Conservation (phyloP, 1,284 basidiomycete genomes). For the Ceratobasidium sp. region DNA sequence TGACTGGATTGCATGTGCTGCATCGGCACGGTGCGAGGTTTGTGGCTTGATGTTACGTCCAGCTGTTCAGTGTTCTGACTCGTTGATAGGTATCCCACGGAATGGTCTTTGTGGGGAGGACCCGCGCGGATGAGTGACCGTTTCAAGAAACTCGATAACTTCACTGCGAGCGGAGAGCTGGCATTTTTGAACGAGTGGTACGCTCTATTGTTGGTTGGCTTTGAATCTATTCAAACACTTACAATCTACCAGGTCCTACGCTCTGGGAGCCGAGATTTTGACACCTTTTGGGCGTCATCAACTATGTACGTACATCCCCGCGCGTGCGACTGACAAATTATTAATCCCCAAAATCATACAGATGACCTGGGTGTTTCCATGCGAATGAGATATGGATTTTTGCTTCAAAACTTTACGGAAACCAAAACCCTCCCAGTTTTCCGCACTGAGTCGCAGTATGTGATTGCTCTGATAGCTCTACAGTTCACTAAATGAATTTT, state of each 20-base stretch:
- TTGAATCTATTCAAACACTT: background rate
- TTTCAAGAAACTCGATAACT: constrained; percentile 44
- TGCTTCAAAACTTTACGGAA: constrained; percentile 75
- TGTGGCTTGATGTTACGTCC: background rate
- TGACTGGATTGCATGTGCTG: constrained; percentile 57
- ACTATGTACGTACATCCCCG: constrained; percentile 51
- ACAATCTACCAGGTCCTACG: constrained; percentile 49
- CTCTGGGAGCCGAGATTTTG: constrained; percentile 59
- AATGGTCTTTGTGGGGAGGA: constrained; percentile 1
- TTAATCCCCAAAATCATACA: background rate
- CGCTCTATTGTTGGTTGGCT: background rate
- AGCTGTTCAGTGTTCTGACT: background rate
- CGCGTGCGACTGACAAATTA: background rate
- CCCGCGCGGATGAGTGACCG: background rate
- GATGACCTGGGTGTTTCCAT: constrained; percentile 44
- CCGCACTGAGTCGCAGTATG: constrained; percentile 86
- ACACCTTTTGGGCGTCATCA: constrained; percentile 61
- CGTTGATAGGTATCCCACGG: background rate
- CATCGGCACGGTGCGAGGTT: constrained; percentile 59
- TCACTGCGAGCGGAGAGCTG: constrained; percentile 54
- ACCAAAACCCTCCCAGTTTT: constrained; percentile 80
- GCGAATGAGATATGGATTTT: constrained; percentile 50
- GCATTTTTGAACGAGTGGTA: constrained; percentile 59
- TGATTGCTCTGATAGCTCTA: constrained; percentile 40
- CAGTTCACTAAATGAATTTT: background rate